phyloP scores from a whole-genome alignment of 805 yeast genomes.

The Candida silvatica region DNA sequence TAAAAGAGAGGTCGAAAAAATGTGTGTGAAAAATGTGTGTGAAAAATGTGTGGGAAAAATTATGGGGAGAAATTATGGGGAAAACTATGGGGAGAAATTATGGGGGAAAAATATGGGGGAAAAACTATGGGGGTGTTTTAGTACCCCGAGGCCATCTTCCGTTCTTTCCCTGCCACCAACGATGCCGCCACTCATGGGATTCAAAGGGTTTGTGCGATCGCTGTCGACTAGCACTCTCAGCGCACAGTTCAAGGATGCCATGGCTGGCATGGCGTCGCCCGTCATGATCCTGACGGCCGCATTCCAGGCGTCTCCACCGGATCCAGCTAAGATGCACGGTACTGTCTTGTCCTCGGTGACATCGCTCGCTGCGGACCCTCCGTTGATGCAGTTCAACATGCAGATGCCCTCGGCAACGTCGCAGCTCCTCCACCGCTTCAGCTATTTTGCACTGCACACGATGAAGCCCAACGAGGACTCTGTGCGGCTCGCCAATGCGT shows the following conservation, averaged over 20 bases:
- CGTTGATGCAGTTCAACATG: slow-evolving; percentile 77
- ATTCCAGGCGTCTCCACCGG: slow-evolving; percentile 14
- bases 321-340: slow-evolving; percentile 41
- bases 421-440: background rate
- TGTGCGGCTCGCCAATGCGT: slow-evolving; percentile 53
- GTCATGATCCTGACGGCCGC: slow-evolving; percentile 55
- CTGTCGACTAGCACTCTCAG: too few relatives aligned
- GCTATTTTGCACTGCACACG: slow-evolving; percentile 46
- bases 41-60: too few relatives aligned
- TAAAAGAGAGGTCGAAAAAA: too few relatives aligned
- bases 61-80: too few relatives aligned
- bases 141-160: too few relatives aligned
- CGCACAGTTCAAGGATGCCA: slow-evolving; percentile 24
- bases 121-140: too few relatives aligned
- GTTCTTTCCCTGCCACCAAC: too few relatives aligned
- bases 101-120: too few relatives aligned
- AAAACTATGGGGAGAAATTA: too few relatives aligned
- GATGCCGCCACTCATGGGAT: too few relatives aligned
- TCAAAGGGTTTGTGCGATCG: too few relatives aligned
- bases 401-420: slow-evolving; percentile 18
- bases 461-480: slow-evolving; percentile 52
- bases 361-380: slow-evolving; percentile 75
- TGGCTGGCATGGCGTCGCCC: slow-evolving; percentile 26
- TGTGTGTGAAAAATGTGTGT: too few relatives aligned
- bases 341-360: slow-evolving; percentile 82